Evolutionary conservation across 768 basidiomycete genomes (phyloP).

Genomic region (Gloeophyllum trabeum): DNA sequence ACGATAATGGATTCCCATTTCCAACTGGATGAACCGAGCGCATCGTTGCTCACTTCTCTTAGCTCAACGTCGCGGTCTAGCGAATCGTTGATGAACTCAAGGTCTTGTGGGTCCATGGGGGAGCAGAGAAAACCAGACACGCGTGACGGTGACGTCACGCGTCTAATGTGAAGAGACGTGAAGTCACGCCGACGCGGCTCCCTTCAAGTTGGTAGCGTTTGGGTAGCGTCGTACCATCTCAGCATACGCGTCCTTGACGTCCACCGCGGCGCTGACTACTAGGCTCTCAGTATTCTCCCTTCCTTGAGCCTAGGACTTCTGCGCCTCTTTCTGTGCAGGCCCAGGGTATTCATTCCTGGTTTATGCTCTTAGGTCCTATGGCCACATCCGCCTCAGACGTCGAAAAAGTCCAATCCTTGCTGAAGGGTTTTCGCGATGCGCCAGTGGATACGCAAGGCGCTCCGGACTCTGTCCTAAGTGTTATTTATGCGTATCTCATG

Average conservation of each 20-base stretch:
- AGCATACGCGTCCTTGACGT: too few species aligned
- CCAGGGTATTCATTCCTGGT: too few species aligned
- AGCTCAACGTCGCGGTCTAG: constrained; percentile 55
- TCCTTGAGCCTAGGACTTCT: too few species aligned
- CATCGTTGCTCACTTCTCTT: constrained; percentile 39
- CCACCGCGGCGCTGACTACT: too few species aligned
- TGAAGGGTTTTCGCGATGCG: constrained; percentile 42
- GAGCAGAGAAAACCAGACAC: neutral
- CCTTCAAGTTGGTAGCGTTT: too few species aligned
- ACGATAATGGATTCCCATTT: constrained; percentile 2
- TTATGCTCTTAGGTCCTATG: too few species aligned
- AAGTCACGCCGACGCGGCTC: constrained; percentile 3
- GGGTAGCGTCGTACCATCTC: neutral
- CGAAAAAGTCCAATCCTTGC: constrained; percentile 33
- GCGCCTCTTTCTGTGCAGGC: too few species aligned
- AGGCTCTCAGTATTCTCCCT: too few species aligned
- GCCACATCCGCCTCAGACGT: constrained; percentile 10
- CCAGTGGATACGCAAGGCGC: constrained; percentile 42
- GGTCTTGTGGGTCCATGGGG: constrained; percentile 43
- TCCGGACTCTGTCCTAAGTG: constrained; percentile 35
- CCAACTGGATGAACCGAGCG: neutral
- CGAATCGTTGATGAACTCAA: constrained; percentile 44
- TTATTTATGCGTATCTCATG: constrained; percentile 45
- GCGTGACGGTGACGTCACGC: neutral
- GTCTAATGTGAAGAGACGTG: neutral